phyloP scores from a whole-genome alignment of 2,329 filamentous ascomycete genomes.

The Remersonia thermophila region DNA sequence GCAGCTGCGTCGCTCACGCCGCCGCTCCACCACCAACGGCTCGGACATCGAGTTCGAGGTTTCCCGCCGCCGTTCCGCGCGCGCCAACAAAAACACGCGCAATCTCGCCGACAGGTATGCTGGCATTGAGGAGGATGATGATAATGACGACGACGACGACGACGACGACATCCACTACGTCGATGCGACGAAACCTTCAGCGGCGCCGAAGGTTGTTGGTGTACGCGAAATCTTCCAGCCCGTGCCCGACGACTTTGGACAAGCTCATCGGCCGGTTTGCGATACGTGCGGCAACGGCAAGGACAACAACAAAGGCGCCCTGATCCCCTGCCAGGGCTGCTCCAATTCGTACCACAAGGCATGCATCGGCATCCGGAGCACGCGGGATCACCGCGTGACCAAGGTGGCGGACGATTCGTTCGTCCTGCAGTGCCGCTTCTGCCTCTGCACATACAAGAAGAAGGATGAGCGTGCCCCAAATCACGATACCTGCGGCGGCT shows the following conservation, averaged over 20 bases:
- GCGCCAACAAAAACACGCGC: slow-evolving; percentile 31
- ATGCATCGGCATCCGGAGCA: slow-evolving; percentile 63
- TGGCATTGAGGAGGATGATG: slow-evolving; percentile 18
- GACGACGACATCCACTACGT: slow-evolving; percentile 46
- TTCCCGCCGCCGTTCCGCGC: slow-evolving; percentile 33
- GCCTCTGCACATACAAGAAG: slow-evolving; percentile 54
- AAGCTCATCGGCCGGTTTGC: slow-evolving; percentile 58
- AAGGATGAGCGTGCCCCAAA: slow-evolving; percentile 60
- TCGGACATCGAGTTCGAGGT: slow-evolving; percentile 39
- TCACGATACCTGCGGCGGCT: slow-evolving; percentile 59
- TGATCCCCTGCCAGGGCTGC: slow-evolving; percentile 88
- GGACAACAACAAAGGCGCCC: slow-evolving; percentile 47
- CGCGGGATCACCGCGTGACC: slow-evolving; percentile 77
- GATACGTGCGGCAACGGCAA: slow-evolving; percentile 53
- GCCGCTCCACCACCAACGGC: slow-evolving; percentile 6
- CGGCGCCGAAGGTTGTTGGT: slow-evolving; percentile 43
- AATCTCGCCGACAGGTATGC: slow-evolving; percentile 40
- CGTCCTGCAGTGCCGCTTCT: slow-evolving; percentile 81
- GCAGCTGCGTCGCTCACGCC: too few species aligned
- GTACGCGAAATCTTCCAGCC: slow-evolving; percentile 64
- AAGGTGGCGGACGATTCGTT: slow-evolving; percentile 69
- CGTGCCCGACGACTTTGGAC: slow-evolving; percentile 54
- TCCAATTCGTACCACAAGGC: slow-evolving; percentile 68
- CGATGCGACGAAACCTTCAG: slow-evolving; percentile 30
- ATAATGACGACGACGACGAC: slow-evolving; percentile 15